These are phyloP conservation scores for Cichorium intybus DNA, from an alignment of 140 eudicot genomes.

Conservation along the genomic window DNA sequence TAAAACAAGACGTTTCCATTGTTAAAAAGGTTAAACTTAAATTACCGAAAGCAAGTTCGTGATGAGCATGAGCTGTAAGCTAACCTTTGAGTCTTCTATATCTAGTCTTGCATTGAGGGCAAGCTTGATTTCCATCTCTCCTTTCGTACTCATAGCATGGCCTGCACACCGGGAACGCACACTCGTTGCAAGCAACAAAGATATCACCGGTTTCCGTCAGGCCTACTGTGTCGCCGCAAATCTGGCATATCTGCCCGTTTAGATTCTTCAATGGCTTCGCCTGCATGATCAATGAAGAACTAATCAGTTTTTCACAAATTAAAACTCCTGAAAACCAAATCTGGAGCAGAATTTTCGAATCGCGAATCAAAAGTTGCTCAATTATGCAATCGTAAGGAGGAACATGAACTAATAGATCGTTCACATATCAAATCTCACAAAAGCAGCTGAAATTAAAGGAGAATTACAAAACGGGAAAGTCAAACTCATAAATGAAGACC, in stretches of 20 bases:
- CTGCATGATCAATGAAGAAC: slow-evolving; percentile 40
- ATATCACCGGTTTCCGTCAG: slow-evolving; percentile 53
- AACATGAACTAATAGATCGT: not conserved
- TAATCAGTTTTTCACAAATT: not conserved
- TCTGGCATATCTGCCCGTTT: slow-evolving; percentile 78
- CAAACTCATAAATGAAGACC: not conserved
- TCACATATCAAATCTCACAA: not conserved
- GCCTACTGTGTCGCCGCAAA: slow-evolving; percentile 82
- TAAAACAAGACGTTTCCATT: slow-evolving; percentile 11
- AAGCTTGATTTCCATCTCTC: slow-evolving; percentile 81
- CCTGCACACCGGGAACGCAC: slow-evolving; percentile 94
- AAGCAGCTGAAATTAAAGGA: not conserved
- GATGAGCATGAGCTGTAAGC: not conserved
- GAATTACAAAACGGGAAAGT: not conserved
- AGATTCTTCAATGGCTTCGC: slow-evolving; percentile 62
- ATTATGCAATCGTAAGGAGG: not conserved
- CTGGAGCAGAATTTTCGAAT: slow-evolving; percentile 16
- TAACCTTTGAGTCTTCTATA: slow-evolving; percentile 86
- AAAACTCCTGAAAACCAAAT: slow-evolving; percentile 11
- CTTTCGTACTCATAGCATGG: slow-evolving; percentile 92
- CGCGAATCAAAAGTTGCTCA: not conserved
- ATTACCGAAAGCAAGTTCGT: not conserved
- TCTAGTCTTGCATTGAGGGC: slow-evolving; percentile 97
- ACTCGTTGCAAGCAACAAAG: slow-evolving; percentile 95
- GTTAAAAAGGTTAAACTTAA: not conserved